Conservation (phyloP, 805 yeast genomes). For the Pichia pseudocactophila region DNA sequence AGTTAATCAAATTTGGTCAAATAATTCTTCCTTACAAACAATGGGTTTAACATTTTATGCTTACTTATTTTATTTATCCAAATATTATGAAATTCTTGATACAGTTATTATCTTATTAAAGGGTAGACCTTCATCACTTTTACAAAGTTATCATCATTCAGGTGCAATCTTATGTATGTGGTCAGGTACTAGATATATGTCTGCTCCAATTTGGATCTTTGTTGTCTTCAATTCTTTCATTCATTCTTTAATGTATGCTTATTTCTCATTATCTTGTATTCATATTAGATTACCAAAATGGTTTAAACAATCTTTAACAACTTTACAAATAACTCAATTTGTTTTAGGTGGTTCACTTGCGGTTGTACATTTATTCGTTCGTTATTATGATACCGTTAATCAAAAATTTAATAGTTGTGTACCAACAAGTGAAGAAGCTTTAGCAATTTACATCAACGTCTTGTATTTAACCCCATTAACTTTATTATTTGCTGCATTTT, state of each 20-base stretch:
- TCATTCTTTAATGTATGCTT: conserved; percentile 66
- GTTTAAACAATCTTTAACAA: conserved; percentile 51
- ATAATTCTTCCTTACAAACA: conserved; percentile 16
- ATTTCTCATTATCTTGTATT: conserved; percentile 53
- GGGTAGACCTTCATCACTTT: conserved; percentile 55
- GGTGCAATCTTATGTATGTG: conserved; percentile 80
- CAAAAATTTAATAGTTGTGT: conserved; percentile 42
- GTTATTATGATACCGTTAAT: conserved; percentile 42
- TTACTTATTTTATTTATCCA: conserved; percentile 59
- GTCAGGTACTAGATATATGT: conserved; percentile 61
- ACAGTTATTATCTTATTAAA: conserved; percentile 58
- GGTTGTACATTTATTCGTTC: conserved; percentile 52
- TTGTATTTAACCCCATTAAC: conserved; percentile 61
- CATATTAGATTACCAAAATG: conserved; percentile 47
- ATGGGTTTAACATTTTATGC: conserved; percentile 49
- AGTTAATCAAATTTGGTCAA: conserved; percentile 49
- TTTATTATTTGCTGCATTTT: conserved; percentile 54
- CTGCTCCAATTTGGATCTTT: conserved; percentile 76
- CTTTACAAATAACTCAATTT: conserved; percentile 62
- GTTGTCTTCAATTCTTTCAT: conserved; percentile 74
- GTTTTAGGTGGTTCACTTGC: conserved; percentile 62
- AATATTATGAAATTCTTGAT: conserved; percentile 64
- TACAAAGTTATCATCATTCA: conserved; percentile 70
- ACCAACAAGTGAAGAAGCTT: conserved; percentile 47
- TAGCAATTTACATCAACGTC: conserved; percentile 55